These are phyloP conservation scores for Hippophae rhamnoides DNA, from an alignment of 306 rosid genomes.

Conservation along the genomic window DNA sequence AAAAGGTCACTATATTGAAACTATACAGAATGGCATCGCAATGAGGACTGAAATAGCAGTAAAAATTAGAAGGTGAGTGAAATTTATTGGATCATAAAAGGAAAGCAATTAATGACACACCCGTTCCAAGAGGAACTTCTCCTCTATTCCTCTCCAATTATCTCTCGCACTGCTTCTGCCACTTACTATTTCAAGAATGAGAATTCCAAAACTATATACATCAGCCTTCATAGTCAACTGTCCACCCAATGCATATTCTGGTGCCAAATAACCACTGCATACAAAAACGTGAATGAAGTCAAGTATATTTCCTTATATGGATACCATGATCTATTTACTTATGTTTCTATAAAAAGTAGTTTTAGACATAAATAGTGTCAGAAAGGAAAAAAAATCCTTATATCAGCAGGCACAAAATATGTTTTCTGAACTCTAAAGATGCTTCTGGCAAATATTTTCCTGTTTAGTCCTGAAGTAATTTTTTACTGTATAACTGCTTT, in stretches of 20 bases:
- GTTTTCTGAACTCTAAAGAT: no score
- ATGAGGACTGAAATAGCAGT: no score
- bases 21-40: no score
- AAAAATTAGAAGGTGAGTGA: neutral
- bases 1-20: no score
- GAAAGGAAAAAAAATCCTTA: no score
- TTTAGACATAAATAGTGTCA: no score
- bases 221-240: conserved; percentile 86
- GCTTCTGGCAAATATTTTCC: no score
- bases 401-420: no score
- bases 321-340: no score
- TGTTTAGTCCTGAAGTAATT: no score
- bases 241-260: conserved; percentile 93
- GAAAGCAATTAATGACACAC: conserved; percentile 26
- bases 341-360: no score
- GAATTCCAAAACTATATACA: conserved; percentile 85
- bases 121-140: conserved; percentile 66
- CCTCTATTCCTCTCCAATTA: conserved; percentile 41
- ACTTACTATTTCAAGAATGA: conserved; percentile 70
- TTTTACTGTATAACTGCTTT: no score
- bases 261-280: conserved; percentile 89
- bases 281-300: conserved; percentile 18
- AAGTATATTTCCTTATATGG: neutral
- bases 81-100: conserved; percentile 5
- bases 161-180: conserved; percentile 60